Conservation (phyloP, 148 eudicot species). For the Cornus suecica region DNA sequence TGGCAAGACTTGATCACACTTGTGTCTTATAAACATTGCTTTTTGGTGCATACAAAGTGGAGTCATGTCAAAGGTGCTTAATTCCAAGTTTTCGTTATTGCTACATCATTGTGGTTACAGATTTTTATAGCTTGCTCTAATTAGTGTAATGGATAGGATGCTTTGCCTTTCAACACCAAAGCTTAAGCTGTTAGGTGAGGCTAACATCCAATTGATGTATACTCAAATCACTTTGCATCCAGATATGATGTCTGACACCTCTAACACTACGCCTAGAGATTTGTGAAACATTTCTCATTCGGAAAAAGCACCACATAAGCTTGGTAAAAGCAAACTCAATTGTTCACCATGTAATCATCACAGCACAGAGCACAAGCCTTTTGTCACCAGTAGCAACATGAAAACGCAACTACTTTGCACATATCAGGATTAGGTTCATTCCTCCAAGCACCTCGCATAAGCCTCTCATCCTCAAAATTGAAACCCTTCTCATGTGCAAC, state of each 20-base stretch:
- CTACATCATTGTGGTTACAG: not conserved
- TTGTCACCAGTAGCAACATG: not conserved
- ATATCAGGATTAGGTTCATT: slow-evolving; percentile 88
- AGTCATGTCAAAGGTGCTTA: not conserved
- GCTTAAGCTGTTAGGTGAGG: too few relatives aligned
- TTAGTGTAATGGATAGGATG: too few relatives aligned
- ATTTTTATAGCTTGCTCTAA: not conserved
- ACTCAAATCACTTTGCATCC: too few relatives aligned
- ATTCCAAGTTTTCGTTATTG: not conserved
- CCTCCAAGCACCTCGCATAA: slow-evolving; percentile 98
- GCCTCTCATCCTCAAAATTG: slow-evolving; percentile 86
- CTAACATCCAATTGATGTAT: too few relatives aligned
- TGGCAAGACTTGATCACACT: not conserved
- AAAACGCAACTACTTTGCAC: slow-evolving; percentile 58
- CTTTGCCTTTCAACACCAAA: too few relatives aligned
- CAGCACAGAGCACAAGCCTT: not conserved
- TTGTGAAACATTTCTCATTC: not conserved
- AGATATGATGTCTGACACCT: too few relatives aligned
- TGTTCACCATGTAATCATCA: not conserved
- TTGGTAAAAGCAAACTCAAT: too few relatives aligned
- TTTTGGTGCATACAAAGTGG: too few relatives aligned
- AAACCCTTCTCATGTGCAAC: slow-evolving; percentile 79
- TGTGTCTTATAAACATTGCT: too few relatives aligned
- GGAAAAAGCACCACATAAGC: not conserved
- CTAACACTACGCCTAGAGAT: not conserved